Evolutionary conservation across 257 asterid genomes (phyloP).

Genomic region (Solanum virginianum): DNA sequence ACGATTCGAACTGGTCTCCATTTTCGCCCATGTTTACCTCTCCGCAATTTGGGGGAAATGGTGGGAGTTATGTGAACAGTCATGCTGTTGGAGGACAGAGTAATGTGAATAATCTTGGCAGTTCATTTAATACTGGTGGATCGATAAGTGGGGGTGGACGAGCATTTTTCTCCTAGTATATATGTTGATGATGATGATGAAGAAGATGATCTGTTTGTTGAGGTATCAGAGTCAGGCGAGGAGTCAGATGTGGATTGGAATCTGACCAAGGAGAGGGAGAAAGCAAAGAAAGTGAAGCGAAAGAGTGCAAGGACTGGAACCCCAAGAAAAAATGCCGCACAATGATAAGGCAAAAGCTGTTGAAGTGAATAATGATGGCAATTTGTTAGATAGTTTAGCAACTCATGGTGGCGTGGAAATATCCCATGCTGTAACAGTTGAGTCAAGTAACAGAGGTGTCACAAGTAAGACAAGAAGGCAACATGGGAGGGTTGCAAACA

Average conservation of each 20-base stretch:
- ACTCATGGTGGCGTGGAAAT: constrained; percentile 33
- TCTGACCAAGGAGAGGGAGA: constrained; percentile 15
- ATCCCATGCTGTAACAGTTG: constrained; percentile 18
- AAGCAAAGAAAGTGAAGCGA: constrained; percentile 3
- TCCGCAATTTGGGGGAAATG: constrained; percentile 19
- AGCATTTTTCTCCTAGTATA: constrained; percentile 34
- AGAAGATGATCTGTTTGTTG: constrained; percentile 55
- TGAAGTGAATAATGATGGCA: constrained; percentile 1
- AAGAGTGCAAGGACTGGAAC: constrained; percentile 5
- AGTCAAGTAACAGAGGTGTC: constrained; percentile 32
- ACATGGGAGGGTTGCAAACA: constrained; percentile 45
- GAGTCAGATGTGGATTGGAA: constrained; percentile 62
- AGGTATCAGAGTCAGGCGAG: constrained; percentile 51
- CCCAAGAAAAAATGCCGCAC: constrained; percentile 24
- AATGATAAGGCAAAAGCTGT: constrained; percentile 37
- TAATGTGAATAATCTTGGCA: constrained; percentile 5
- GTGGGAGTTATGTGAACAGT: neutral
- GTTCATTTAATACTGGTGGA: neutral
- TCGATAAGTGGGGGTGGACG: constrained; percentile 11
- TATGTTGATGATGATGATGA: constrained; percentile 22
- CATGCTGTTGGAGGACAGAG: constrained; percentile 3
- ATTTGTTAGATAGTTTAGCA: constrained; percentile 17
- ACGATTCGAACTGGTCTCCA: constrained; percentile 50
- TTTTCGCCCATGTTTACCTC: constrained; percentile 69
- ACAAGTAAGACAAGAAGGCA: constrained; percentile 37